These are phyloP conservation scores for Fusarium brevicatenulatum DNA, from an alignment of 2,329 filamentous ascomycete genomes.

Conservation along the genomic window DNA sequence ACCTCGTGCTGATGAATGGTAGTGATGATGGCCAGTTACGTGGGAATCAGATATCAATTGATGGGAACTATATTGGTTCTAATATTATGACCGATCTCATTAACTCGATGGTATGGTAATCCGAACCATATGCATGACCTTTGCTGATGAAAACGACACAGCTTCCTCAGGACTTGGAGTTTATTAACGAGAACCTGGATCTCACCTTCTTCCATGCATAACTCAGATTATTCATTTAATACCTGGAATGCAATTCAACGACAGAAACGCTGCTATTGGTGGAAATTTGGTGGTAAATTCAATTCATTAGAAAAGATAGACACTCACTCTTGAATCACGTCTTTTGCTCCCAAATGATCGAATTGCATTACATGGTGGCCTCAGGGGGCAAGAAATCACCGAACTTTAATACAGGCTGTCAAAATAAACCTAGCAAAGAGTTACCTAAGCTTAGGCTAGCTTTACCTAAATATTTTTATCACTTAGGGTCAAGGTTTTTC, in stretches of 20 bases:
- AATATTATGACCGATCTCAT: neutral
- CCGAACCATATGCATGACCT: rapidly evolving
- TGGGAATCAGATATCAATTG: neutral
- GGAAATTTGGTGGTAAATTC: neutral
- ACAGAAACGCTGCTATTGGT: neutral
- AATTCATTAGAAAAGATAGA: neutral
- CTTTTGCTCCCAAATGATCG: slow-evolving; percentile 7
- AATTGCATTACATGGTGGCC: neutral
- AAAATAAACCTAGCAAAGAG: no score
- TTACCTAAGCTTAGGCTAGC: no score
- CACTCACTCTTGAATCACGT: neutral
- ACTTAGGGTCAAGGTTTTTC: no score
- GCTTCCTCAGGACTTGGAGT: neutral
- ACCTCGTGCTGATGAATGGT: neutral
- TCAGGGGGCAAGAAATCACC: no score
- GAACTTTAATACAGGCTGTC: no score
- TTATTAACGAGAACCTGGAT: neutral
- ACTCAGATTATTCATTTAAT: neutral
- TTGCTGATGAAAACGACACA: neutral
- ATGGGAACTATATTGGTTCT: neutral
- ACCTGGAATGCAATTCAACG: rapidly evolving
- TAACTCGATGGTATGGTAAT: neutral
- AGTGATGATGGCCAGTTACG: neutral
- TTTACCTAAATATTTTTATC: no score
- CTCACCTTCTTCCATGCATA: neutral